Percentiles rank a stretch among this genome's conserved stretches.
These are phyloP conservation scores for Puccinia brachypodii DNA, from an alignment of 1,284 basidiomycete species.

Conservation along the genomic window DNA sequence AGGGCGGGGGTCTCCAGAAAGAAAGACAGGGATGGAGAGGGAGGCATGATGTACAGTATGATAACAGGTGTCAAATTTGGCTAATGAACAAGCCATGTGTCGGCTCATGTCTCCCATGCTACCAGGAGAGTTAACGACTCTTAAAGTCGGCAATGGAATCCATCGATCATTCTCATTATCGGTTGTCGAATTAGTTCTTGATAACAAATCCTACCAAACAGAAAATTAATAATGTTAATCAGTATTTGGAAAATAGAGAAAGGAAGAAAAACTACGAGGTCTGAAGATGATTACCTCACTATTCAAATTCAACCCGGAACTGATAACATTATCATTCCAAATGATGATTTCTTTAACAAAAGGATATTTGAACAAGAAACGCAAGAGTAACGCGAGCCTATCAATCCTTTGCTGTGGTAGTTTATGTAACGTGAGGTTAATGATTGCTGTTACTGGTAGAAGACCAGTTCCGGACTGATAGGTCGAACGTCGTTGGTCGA, in stretches of 20 bases:
- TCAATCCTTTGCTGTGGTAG: neutral
- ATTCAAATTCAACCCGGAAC: neutral
- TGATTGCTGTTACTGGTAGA: conserved; percentile 1
- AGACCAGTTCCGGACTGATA: conserved; percentile 1
- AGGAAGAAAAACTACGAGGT: no score
- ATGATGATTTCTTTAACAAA: conserved; percentile 29
- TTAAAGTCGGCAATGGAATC: neutral
- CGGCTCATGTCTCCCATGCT: conserved; percentile 25
- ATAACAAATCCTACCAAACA: conserved; percentile 20
- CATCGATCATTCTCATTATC: no score
- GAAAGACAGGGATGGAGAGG: neutral
- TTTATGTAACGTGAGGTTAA: neutral
- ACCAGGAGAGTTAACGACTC: conserved; percentile 23
- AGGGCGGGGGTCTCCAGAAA: no score
- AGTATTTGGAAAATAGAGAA: no score
- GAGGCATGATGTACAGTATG: conserved; percentile 5
- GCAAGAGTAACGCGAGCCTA: neutral
- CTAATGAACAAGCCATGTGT: conserved; percentile 35
- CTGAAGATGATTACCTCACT: conserved; percentile 20
- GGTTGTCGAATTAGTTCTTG: neutral
- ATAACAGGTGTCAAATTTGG: conserved; percentile 26
- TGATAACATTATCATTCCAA: conserved; percentile 28
- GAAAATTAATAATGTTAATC: no score
- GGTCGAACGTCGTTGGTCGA: conserved; percentile 14
- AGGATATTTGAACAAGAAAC: conserved; percentile 22